A percentile compares a stretch with the other conserved stretches of the same genome.
Evolutionary conservation across 225 moss, liverwort and hornwort genomes (phyloP).

Genomic region (Sphagnum tenellum): DNA sequence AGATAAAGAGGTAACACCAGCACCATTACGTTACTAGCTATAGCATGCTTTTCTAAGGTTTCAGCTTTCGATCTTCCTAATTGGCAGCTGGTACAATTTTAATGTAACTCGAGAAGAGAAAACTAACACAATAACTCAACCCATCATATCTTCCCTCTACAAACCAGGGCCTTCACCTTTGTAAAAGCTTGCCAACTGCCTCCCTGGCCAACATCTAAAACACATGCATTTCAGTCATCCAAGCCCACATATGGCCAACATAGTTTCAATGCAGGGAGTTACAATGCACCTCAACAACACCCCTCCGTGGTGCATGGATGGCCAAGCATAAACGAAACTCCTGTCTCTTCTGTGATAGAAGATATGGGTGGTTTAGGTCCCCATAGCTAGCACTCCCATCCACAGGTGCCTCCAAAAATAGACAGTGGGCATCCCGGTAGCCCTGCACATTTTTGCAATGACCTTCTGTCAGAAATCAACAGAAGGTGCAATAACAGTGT

Average conservation of each 20-base stretch:
- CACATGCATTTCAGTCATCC: no score
- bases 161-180: background rate
- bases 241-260: background rate
- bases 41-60: no score
- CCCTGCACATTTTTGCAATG: conserved; percentile 42
- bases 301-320: conserved; percentile 93
- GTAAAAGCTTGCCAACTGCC: no score
- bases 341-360: conserved; percentile 47
- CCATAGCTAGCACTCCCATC: conserved; percentile 76
- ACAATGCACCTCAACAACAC: conserved; percentile 73
- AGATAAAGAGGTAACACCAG: no score
- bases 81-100: no score
- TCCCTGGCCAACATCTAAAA: no score
- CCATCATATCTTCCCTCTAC: background rate
- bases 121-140: no score
- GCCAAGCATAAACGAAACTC: conserved; percentile 86
- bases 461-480: no score
- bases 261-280: background rate
- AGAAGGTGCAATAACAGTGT: no score
- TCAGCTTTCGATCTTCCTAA: no score
- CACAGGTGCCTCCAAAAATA: conserved; percentile 84
- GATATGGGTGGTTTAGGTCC: conserved; percentile 40
- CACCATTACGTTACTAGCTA: no score
- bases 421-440: conserved; percentile 95
- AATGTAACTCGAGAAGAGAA: no score